Conservation (phyloP, 345 rosid species). For the Populus simonii region DNA sequence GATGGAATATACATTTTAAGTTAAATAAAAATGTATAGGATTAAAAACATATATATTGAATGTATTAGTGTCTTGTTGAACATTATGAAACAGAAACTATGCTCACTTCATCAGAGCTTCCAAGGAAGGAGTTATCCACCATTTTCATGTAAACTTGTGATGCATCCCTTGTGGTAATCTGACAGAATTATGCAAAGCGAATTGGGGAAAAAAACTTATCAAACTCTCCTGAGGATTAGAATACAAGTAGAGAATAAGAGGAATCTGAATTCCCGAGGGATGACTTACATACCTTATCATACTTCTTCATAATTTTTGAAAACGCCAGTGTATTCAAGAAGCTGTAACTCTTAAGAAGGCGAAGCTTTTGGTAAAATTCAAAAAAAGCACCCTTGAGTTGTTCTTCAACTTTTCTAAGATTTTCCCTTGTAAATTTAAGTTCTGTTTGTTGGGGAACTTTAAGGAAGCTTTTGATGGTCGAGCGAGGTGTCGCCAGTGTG, state of each 20-base stretch:
- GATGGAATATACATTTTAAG: background rate
- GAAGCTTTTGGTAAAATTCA: slow-evolving; percentile 67
- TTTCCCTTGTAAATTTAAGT: slow-evolving; percentile 51
- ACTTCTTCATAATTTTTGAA: slow-evolving; percentile 71
- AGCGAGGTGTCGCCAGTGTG: slow-evolving; percentile 52
- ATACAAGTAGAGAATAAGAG: background rate
- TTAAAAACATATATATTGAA: background rate
- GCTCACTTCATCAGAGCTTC: slow-evolving; percentile 55
- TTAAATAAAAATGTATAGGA: background rate
- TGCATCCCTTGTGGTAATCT: slow-evolving; percentile 61
- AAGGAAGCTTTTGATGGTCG: slow-evolving; percentile 56
- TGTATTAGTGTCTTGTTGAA: background rate
- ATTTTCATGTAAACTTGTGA: slow-evolving; percentile 56
- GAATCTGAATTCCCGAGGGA: background rate
- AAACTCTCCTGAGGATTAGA: background rate
- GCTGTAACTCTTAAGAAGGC: slow-evolving; percentile 65
- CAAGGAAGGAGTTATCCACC: slow-evolving; percentile 58
- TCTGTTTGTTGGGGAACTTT: slow-evolving; percentile 34
- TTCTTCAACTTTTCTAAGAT: slow-evolving; percentile 50
- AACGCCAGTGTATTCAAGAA: slow-evolving; percentile 62
- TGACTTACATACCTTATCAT: slow-evolving; percentile 49
- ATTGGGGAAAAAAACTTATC: background rate
- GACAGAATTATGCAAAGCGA: slow-evolving; percentile 8
- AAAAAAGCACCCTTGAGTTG: slow-evolving; percentile 55
- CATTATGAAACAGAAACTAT: background rate